A percentile compares a stretch with the other conserved stretches of the same genome.
phyloP scores from a whole-genome alignment of 305 asterid species.

The Rubia occidens region DNA sequence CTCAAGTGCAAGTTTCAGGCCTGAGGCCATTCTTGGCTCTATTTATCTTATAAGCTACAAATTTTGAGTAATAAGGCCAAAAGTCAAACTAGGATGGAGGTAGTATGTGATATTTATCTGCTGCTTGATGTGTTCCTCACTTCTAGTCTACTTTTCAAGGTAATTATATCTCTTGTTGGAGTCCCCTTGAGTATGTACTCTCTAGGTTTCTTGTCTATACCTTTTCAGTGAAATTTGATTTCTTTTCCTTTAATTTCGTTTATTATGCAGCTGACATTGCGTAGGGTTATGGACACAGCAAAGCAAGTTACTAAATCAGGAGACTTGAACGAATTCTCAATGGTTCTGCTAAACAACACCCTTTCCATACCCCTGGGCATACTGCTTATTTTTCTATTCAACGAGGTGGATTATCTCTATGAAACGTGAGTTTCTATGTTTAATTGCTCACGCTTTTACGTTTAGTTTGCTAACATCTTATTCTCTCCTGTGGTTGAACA shows the following conservation, averaged over 20 bases:
- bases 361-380: slow-evolving; percentile 77
- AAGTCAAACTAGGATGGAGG: too few species aligned
- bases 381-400: slow-evolving; percentile 52
- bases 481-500: background rate
- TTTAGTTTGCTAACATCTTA: background rate
- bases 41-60: too few species aligned
- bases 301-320: slow-evolving; percentile 85
- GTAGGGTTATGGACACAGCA: slow-evolving; percentile 90
- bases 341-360: slow-evolving; percentile 83
- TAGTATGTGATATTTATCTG: background rate
- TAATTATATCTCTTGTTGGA: background rate
- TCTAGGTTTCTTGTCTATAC: background rate
- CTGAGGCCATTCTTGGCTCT: background rate
- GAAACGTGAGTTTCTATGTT: slow-evolving; percentile 54
- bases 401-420: slow-evolving; percentile 69
- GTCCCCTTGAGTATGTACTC: background rate
- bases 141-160: background rate
- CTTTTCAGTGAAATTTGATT: slow-evolving; percentile 1
- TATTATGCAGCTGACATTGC: slow-evolving; percentile 61
- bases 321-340: slow-evolving; percentile 75
- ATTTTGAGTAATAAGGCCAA: too few species aligned
- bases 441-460: background rate
- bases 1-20: background rate
- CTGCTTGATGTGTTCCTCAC: background rate
- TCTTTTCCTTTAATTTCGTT: slow-evolving; percentile 6